Conservation (phyloP, 768 basidiomycete species). For the Russula emetica region DNA sequence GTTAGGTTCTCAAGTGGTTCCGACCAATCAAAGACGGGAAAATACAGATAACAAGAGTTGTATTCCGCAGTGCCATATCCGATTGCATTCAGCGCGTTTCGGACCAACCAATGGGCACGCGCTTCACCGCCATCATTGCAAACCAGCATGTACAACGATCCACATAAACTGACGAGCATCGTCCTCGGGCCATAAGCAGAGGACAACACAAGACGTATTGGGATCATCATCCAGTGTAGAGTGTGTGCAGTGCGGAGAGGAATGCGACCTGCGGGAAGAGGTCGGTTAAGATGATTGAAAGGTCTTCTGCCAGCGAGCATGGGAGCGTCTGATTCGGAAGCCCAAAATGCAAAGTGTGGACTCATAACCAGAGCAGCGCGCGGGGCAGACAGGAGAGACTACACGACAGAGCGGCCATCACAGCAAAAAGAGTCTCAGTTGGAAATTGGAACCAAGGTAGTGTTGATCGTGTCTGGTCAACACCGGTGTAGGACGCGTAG, state of each 20-base stretch:
- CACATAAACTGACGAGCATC: conserved; percentile 24
- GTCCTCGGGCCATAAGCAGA: conserved; percentile 25
- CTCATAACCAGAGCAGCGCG: conserved; percentile 33
- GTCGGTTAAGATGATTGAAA: conserved; percentile 35
- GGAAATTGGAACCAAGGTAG: conserved; percentile 24
- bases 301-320: conserved; percentile 30
- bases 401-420: conserved; percentile 18
- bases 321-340: conserved; percentile 34
- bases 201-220: conserved; percentile 31
- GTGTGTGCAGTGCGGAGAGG: conserved; percentile 23
- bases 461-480: conserved; percentile 16
- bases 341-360: conserved; percentile 33
- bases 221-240: conserved; percentile 34
- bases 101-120: conserved; percentile 35
- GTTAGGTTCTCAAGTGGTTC: background rate
- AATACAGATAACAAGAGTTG: conserved; percentile 37
- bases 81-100: conserved; percentile 36
- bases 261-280: conserved; percentile 34
- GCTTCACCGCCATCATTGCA: conserved; percentile 32
- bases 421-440: conserved; percentile 27
- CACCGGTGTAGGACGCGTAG: conserved; percentile 27
- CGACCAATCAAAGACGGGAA: conserved; percentile 3
- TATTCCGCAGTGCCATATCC: too few species aligned
- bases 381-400: conserved; percentile 16
- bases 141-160: too few species aligned